These are phyloP conservation scores for Pestalotiopsis sp. DNA, from an alignment of 2,329 filamentous ascomycete species.

Conservation along the genomic window DNA sequence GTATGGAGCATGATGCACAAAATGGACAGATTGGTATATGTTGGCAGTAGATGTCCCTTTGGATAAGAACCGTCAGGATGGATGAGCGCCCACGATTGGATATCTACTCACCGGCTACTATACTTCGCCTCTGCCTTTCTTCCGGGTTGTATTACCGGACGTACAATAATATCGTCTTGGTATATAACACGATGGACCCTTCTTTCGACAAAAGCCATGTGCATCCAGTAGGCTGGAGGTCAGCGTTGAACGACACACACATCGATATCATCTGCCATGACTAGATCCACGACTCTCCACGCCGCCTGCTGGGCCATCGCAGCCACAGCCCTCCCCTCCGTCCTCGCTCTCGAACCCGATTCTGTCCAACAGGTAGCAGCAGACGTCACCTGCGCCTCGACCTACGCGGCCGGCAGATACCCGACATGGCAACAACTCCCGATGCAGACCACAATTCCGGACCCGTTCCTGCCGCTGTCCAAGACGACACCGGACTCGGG, in stretches of 20 bases:
- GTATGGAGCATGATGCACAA: not conserved
- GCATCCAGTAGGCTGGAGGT: not conserved
- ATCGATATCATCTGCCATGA: not conserved
- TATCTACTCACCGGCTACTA: not conserved
- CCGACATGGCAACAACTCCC: slow-evolving; percentile 38
- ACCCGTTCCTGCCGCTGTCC: slow-evolving; percentile 42
- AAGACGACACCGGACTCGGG: slow-evolving; percentile 38
- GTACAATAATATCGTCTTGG: not conserved
- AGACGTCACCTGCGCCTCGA: slow-evolving; percentile 19
- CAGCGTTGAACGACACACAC: not conserved
- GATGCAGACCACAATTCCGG: slow-evolving; percentile 38
- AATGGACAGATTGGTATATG: not conserved
- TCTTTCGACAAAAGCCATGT: too few species aligned
- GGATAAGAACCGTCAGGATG: not conserved
- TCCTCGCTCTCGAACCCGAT: not conserved
- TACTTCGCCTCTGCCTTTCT: not conserved
- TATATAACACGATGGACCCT: not conserved
- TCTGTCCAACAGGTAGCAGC: not conserved
- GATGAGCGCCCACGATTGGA: not conserved
- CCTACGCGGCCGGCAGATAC: slow-evolving; percentile 23
- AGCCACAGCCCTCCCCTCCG: not conserved
- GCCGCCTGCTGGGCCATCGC: not conserved
- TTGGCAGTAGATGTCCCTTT: not conserved
- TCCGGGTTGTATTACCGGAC: not conserved
- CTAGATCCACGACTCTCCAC: not conserved